Evolutionary conservation across 345 rosid species (phyloP), one percentile per base, ranked within the genome.

Genomic region (Linum usitatissimum): DNA sequence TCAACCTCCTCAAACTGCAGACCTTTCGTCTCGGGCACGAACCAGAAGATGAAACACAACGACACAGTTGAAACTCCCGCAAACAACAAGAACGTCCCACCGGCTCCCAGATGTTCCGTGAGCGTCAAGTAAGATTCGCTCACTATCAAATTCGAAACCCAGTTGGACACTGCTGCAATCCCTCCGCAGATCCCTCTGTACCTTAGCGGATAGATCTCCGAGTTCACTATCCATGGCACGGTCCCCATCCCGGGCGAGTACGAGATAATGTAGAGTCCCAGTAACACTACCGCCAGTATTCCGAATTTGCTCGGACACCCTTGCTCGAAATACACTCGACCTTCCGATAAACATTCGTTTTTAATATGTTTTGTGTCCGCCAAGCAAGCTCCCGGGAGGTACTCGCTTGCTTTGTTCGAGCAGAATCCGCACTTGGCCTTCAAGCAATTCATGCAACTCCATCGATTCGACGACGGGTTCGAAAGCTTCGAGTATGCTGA

Each of bases 181-280:
- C 93, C 96, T 70, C 92, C 98, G 0, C 96, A 92, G 6, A 83
- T 18, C 0, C 96, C 98, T 79, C 95, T 77, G 67, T 88, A 91
- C 59, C 82, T 75, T 21, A 88, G 69, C 0, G 98, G 98, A 61
- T 91, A 91, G 15, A 91, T 91, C 83, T 91, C 96, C 10, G 98
- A 88, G 83, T 89, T 91, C 3, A 89, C 82, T 17, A 88, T 82
- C 98, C 95, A 83, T 0, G 95, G 96, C 18, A 70, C 89, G 0
- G 93, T 82, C 4, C 96, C 96, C 90, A 89, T 89, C 13, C 98
- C 91, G 0, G 96, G 98, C 0, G 98, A 77, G 53, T 83, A 91
- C 18, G 65, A 56, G 15, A 91, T 57, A 48, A 88, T 91, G 75
- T 91, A 91, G 18, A 80, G 19, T 0, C 86, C 96, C 5, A 91